These are phyloP conservation scores for Cercospora nicotianae DNA, from an alignment of 2,329 filamentous ascomycete genomes.

Conservation along the genomic window DNA sequence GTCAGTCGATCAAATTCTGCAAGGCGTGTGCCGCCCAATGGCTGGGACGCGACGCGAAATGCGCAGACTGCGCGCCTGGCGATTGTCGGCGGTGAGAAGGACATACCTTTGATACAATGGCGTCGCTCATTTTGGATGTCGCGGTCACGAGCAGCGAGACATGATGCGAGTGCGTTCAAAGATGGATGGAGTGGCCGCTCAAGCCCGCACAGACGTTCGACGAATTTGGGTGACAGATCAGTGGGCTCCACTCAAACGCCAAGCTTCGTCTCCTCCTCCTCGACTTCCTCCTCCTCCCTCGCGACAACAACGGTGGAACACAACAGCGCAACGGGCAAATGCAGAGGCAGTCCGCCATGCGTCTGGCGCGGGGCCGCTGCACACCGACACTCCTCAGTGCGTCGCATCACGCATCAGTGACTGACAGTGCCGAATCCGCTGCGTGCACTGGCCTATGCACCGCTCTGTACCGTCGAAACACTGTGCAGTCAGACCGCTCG, in stretches of 20 bases:
- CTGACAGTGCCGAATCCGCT: neutral
- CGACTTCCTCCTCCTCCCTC: neutral
- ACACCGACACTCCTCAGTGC: neutral
- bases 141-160: slow-evolving; percentile 17
- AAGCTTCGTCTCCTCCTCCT: neutral
- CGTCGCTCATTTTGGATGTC: slow-evolving; percentile 16
- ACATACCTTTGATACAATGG: slow-evolving; percentile 17
- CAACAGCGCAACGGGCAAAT: neutral
- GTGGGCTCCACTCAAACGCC: slow-evolving; percentile 2
- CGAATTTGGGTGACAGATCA: slow-evolving; percentile 4
- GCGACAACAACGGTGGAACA: neutral
- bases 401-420: neutral
- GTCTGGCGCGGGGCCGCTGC: neutral
- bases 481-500: neutral
- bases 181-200: neutral
- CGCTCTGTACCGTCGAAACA: neutral
- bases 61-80: neutral
- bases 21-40: slow-evolving; percentile 9
- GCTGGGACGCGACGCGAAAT: neutral
- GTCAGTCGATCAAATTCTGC: slow-evolving; percentile 28
- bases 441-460: neutral
- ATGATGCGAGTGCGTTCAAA: slow-evolving; percentile 5
- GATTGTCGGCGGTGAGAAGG: neutral
- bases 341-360: neutral
- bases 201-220: slow-evolving; percentile 1